Evolutionary conservation across 225 moss, liverwort and hornwort species (phyloP).

Genomic region (Neckera pumila): DNA sequence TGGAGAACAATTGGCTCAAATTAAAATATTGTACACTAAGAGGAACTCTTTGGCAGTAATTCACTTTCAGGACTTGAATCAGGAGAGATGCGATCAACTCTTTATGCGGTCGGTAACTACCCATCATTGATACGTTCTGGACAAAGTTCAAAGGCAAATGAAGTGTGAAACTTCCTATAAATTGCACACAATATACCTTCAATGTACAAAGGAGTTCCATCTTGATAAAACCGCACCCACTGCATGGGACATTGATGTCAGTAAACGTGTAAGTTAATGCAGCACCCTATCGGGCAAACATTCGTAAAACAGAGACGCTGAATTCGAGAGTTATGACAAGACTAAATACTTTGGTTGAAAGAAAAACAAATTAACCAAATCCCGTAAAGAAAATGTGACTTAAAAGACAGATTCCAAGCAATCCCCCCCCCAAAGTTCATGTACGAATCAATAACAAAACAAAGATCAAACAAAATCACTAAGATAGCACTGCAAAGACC

Average conservation of each 20-base stretch:
- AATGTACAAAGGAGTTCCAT: constrained; percentile 58
- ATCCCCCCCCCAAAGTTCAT: background rate
- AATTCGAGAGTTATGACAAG: background rate
- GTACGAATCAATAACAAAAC: background rate
- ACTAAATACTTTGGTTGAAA: background rate
- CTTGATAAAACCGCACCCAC: constrained; percentile 82
- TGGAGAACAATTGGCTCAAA: background rate
- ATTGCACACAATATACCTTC: constrained; percentile 41
- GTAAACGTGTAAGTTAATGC: background rate
- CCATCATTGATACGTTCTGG: background rate
- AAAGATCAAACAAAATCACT: background rate
- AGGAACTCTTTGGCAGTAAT: background rate
- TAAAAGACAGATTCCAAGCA: background rate
- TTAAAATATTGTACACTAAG: background rate
- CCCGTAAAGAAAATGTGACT: background rate
- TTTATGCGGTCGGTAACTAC: background rate
- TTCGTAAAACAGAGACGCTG: background rate
- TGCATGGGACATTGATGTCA: constrained; percentile 6
- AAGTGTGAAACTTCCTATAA: background rate
- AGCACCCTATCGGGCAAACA: background rate
- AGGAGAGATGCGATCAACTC: background rate
- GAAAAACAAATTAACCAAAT: background rate
- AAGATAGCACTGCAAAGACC: constrained; percentile 16
- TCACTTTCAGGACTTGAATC: background rate
- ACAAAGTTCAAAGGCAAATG: background rate